Evolutionary conservation across 139 green algal genomes (phyloP), one percentile per base, ranked within the genome.

Genomic region (Coelastrella sp.): DNA sequence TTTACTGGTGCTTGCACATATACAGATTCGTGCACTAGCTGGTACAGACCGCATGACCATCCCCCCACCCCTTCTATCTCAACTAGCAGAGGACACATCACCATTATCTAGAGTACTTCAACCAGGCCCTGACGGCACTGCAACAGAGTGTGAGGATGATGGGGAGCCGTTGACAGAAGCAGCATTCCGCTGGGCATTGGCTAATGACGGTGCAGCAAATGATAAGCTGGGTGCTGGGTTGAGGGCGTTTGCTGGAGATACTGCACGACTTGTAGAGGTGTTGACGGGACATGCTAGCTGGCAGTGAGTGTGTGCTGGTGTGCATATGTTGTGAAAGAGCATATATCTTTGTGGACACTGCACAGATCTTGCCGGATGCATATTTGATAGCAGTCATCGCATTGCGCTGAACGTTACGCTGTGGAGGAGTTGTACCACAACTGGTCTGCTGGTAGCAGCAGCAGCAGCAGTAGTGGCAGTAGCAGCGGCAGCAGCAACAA

Each of bases 31-130:
- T 60, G 86, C 78, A 7, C 62, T 92, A 25, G 86, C 89, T 19
- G 89, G 89, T 35, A 83, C 75, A 7, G 89, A 92, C 72, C 78
- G 89, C 63, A 90, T 92, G 86, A 92, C 89, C 5, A 89, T 92
- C 50, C 78, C 86, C 1, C 89, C 89, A 4, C 78, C 86, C 17
- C 86, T 90, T 30, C 89, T 92, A 2, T 77, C 88, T 30, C 53
- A 63, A 38, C 53, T 91, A 9, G 81, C 80, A 6, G 71, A 64
- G 11, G 73, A 81, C 41, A 75, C 78, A 15, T 23, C 34, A 4
- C 72, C 50, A 5, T 78, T 90, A 72, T 62, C 43, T 4, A 38
- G 74, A n/a, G 4, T 62, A 57, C 78, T 77, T 23, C 50, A 27
- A 34, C 64, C 63, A 5, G 64, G 59, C 4, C 25, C 59, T 8